Conservation (phyloP, 495 filamentous ascomycete species). For the Thozetella sp. region DNA sequence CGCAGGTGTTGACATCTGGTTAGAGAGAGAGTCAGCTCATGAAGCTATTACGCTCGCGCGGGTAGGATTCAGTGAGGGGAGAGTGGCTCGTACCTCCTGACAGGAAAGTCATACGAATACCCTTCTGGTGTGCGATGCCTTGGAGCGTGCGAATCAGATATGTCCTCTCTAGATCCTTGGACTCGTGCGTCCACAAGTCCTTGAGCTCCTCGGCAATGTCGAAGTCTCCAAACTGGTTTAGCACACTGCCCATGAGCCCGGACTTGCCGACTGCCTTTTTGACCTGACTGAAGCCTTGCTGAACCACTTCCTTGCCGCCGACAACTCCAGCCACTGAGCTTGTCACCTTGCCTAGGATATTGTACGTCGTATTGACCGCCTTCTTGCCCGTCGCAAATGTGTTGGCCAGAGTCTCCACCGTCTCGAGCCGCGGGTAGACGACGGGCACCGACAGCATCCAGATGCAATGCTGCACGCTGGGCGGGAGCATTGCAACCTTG, state of each 20-base stretch:
- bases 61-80: neutral
- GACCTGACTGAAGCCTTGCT: conserved; percentile 87
- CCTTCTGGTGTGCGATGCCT: conserved; percentile 90
- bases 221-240: conserved; percentile 97
- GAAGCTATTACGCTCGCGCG: neutral
- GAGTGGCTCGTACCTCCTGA: conserved; percentile 63
- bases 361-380: conserved; percentile 92
- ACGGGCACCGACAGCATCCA: conserved; percentile 92
- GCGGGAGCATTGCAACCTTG: conserved; percentile 89
- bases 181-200: conserved; percentile 98
- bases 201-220: conserved; percentile 92
- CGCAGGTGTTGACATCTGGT: conserved; percentile 82
- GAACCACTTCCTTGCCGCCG: conserved; percentile 88
- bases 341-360: conserved; percentile 90
- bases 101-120: conserved; percentile 93
- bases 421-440: conserved; percentile 88
- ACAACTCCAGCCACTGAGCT: conserved; percentile 93
- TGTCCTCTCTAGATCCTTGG: conserved; percentile 94
- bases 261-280: conserved; percentile 95
- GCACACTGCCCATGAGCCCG: conserved; percentile 89
- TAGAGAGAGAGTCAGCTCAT: conserved; percentile 7
- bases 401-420: conserved; percentile 84
- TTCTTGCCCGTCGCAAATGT: conserved; percentile 96
- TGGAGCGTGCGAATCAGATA: conserved; percentile 96
- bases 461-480: conserved; percentile 92